A percentile compares a stretch with the other conserved stretches of the same genome.
Evolutionary conservation across 495 filamentous ascomycete genomes (phyloP).

Genomic region (Trichoderma reesei): DNA sequence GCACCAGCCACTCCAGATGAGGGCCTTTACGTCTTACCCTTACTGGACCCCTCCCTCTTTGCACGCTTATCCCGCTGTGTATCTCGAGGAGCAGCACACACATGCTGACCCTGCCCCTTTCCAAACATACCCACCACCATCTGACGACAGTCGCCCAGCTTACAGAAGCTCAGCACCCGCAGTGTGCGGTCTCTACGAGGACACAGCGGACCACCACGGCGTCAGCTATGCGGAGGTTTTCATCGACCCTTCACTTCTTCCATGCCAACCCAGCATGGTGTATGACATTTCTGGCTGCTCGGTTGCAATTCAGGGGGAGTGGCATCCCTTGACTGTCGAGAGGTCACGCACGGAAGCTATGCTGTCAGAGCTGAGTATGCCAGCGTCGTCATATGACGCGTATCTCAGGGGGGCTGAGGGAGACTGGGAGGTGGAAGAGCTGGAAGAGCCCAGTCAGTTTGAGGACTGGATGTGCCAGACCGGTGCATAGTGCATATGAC

Average conservation of each 20-base stretch:
- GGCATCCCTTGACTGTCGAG: not conserved
- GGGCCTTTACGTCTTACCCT: not conserved
- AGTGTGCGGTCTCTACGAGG: not conserved
- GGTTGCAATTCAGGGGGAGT: not conserved
- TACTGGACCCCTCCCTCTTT: not conserved
- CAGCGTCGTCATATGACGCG: not conserved
- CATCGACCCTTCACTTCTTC: not conserved
- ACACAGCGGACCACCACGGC: not conserved
- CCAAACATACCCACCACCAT: no score
- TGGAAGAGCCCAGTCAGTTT: not conserved
- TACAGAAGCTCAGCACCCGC: not conserved
- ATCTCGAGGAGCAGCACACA: not conserved
- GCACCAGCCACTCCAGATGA: not conserved
- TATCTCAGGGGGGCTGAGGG: not conserved
- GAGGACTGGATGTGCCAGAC: not conserved
- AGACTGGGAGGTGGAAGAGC: not conserved
- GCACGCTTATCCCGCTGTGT: not conserved
- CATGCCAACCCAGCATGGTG: not conserved
- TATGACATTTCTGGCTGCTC: not conserved
- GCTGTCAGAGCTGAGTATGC: not conserved
- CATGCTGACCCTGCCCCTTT: no score
- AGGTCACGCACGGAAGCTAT: not conserved
- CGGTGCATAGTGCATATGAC: not conserved
- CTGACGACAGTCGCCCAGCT: no score
- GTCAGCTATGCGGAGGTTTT: not conserved